A percentile compares a stretch with the other conserved stretches of the same genome.
These are phyloP conservation scores for Geotrichum carabidarum DNA, from an alignment of 1,139 yeast species.

Conservation along the genomic window DNA sequence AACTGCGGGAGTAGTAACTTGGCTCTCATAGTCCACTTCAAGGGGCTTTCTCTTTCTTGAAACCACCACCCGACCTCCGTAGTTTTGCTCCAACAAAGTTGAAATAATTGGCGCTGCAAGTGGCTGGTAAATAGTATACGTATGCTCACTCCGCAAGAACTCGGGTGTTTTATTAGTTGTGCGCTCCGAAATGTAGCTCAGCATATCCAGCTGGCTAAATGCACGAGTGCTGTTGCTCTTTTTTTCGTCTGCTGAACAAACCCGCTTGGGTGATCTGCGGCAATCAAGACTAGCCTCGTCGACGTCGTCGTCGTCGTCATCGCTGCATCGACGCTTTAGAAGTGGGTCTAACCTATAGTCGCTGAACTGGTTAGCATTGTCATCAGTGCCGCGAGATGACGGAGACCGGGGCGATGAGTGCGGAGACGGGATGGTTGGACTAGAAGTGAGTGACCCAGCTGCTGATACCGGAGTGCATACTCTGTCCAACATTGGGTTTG, in stretches of 20 bases:
- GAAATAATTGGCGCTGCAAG: not conserved
- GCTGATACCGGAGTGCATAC: conserved; percentile 1
- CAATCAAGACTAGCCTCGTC: not conserved
- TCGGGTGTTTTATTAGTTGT: not conserved
- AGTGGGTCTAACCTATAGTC: not conserved
- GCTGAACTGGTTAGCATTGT: not conserved
- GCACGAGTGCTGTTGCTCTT: not conserved
- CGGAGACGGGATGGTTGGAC: conserved; percentile 5
- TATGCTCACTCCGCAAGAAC: conserved; percentile 3
- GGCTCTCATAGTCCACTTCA: conserved; percentile 6
- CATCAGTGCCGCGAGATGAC: not conserved
- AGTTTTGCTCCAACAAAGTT: not conserved
- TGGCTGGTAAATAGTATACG: conserved; percentile 9
- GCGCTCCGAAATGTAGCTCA: not conserved
- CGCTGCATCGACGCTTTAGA: conserved; percentile 2
- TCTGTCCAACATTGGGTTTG: not conserved
- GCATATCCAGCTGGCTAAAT: conserved; percentile 5
- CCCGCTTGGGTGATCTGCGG: not conserved
- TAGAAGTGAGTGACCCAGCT: not conserved
- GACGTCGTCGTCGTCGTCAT: not conserved
- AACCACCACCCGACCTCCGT: conserved; percentile 14
- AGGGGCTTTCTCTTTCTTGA: conserved; percentile 15
- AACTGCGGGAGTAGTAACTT: not conserved
- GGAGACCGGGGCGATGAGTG: conserved; percentile 5
- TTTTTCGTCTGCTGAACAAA: not conserved